Conservation (phyloP, 2,329 filamentous ascomycete genomes). For the Diaporthe sp. region DNA sequence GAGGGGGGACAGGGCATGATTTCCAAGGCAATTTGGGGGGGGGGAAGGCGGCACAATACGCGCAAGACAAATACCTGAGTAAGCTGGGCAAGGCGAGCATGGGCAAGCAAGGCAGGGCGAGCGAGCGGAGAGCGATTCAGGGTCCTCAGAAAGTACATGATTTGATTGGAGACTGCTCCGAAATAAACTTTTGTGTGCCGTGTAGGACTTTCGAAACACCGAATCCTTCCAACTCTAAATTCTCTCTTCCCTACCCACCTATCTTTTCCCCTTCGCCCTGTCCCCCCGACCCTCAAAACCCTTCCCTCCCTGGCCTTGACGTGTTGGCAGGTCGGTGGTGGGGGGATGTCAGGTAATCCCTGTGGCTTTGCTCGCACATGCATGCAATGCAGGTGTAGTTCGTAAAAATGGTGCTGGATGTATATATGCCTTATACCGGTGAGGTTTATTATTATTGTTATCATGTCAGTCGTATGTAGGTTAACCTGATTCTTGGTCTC, state of each 20-base stretch:
- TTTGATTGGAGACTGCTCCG: conserved; percentile 7
- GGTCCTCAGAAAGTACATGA: background rate
- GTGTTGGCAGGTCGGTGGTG: conserved; percentile 4
- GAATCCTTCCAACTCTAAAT: conserved; percentile 30
- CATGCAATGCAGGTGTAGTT: conserved; percentile 20
- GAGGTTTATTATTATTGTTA: background rate
- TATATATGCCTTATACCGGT: background rate
- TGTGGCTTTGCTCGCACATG: background rate
- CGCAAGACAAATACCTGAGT: background rate
- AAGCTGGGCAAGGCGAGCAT: background rate
- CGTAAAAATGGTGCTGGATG: background rate
- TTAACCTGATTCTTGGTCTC: background rate
- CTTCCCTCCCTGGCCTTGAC: background rate
- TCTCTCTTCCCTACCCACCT: background rate
- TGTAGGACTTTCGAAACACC: conserved; percentile 28
- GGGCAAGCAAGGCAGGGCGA: background rate
- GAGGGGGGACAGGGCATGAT: conserved; percentile 3
- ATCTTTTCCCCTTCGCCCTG: background rate
- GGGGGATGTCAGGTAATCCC: background rate
- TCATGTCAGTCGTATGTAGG: background rate
- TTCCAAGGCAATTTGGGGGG: background rate
- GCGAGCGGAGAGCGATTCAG: conserved; percentile 21
- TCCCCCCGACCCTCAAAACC: background rate
- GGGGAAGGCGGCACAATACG: background rate
- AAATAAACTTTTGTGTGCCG: conserved; percentile 11